Evolutionary conservation across 352 stramenopile species (phyloP).

Genomic region (Globisporangium heterothallicum): DNA sequence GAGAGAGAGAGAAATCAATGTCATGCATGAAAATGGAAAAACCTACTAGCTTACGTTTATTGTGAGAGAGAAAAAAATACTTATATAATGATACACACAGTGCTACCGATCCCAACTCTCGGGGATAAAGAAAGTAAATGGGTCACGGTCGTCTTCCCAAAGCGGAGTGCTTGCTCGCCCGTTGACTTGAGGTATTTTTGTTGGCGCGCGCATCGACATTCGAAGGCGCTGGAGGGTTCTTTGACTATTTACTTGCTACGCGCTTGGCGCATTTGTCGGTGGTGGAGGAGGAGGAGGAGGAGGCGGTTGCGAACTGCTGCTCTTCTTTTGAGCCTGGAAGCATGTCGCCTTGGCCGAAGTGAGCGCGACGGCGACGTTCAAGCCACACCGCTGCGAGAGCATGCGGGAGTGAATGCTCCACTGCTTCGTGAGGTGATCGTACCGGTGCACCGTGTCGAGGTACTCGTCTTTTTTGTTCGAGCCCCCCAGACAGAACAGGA

Average conservation of each 20-base stretch:
- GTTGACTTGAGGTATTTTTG: no score
- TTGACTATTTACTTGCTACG: constrained; percentile 1
- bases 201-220: no score
- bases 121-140: no score
- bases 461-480: constrained; percentile 80
- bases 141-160: not conserved
- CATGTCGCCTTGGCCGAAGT: constrained; percentile 33
- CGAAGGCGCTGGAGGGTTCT: not conserved
- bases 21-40: not conserved
- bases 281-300: not conserved
- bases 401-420: constrained; percentile 62
- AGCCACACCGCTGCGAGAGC: constrained; percentile 49
- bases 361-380: constrained; percentile 52
- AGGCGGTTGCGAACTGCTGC: no score
- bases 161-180: no score
- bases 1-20: not conserved
- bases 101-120: no score
- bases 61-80: not conserved
- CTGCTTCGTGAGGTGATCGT: constrained; percentile 52
- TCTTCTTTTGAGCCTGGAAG: constrained; percentile 28
- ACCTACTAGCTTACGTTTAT: no score
- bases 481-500: constrained; percentile 64
- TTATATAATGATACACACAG: constrained; percentile 9
- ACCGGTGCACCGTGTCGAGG: constrained; percentile 58
- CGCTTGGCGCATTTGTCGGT: constrained; percentile 5